Conservation (phyloP, 2,329 filamentous ascomycete species). For the Penicillium rolfsii region DNA sequence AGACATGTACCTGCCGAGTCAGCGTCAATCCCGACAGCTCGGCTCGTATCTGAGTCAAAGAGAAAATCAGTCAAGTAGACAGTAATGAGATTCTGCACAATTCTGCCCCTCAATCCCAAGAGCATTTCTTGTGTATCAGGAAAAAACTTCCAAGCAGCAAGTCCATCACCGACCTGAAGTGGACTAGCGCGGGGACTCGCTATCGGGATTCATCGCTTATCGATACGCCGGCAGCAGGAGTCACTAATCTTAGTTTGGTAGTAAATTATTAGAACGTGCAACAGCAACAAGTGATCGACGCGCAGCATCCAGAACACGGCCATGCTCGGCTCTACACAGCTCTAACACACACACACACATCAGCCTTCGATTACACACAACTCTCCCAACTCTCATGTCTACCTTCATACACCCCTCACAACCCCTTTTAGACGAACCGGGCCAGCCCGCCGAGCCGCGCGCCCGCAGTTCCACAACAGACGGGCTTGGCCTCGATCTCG, state of each 20-base stretch:
- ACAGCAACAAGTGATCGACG: not conserved
- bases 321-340: not conserved
- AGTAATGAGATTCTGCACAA: not conserved
- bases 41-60: not conserved
- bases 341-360: not conserved
- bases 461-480: conserved; percentile 21
- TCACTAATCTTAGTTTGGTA: not conserved
- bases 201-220: conserved; percentile 20
- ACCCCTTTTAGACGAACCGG: conserved; percentile 17
- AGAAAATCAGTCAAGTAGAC: not conserved
- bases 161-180: not conserved
- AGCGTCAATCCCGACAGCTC: not conserved
- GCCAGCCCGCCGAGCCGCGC: conserved; percentile 33
- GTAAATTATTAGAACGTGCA: not conserved
- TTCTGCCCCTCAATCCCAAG: not conserved
- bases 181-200: conserved; percentile 18
- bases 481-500: conserved; percentile 7
- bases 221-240: conserved; percentile 10
- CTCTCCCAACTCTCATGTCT: not conserved
- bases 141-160: not conserved
- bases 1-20: not conserved
- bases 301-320: not conserved
- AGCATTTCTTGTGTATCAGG: not conserved
- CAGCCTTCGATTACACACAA: not conserved
- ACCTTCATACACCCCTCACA: not conserved